Base-by-base conservation (phyloP, 495 filamentous ascomycete species). In the Hyaloscypha variabilis region DNA sequence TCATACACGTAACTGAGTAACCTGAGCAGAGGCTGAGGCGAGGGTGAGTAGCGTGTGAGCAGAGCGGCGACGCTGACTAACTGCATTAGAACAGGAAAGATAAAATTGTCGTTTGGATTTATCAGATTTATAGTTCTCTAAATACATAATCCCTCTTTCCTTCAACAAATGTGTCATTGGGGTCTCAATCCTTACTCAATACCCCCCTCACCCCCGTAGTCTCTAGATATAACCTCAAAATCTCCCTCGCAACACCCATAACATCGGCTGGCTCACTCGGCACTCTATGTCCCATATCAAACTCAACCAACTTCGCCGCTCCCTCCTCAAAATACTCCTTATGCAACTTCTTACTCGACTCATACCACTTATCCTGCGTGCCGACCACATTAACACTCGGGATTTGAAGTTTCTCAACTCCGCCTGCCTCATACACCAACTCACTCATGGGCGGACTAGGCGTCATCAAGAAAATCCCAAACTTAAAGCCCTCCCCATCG, bases 311-410 rank as follows among this genome's bases (percentile, higher is more conserved):
- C 49, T 51, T 51, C 19, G 49, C 17, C 49, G 49, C 49, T 51
- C 49, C 49, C 49, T 51, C 49, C 49, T 51, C 49, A 51, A 51
- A 51, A 51, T 51, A 51, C 23, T 51, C 49, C 17, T 19, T 24
- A 19, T 51, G 49, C 49, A 51, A 6, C 49, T 4, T 51, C 49
- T 51, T 51, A 51, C 49, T 17, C 49, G 49, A 51, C 49, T 51
- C 49, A 51, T 51, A 51, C 49, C 49, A 51, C 23, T 51, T 19
- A 51, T 51, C 49, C 23, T 51, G 49, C 49, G 6, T 51, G 6
- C 49, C 49, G 4, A 51, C 5, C 6, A 51, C 23, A 51, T 51
- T 51, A 6, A 51, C 49, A 51, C 49, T 51, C 17, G 49, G 49
- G 6, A 24, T 51, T 17, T 51, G 49, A 24, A 51, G 8, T 24